These are phyloP conservation scores for Cytospora schulzeri DNA, from an alignment of 2,329 filamentous ascomycete species.

Conservation along the genomic window DNA sequence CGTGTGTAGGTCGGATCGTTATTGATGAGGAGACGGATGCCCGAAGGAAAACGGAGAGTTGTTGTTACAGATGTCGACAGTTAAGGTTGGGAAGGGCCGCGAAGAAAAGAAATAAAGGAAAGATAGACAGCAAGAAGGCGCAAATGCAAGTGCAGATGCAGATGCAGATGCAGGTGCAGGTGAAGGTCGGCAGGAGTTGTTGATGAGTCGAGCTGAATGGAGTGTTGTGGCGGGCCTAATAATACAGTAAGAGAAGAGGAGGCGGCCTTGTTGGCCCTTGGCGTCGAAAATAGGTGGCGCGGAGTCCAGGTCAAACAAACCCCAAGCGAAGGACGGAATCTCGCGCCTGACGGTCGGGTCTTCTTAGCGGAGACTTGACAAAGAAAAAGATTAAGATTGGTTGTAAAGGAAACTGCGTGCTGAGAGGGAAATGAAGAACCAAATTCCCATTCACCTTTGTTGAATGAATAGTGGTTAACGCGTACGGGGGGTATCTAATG, in stretches of 20 bases:
- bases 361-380: slow-evolving; percentile 14
- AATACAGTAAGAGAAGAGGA: neutral
- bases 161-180: neutral
- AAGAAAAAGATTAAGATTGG: neutral
- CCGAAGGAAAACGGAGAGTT: neutral
- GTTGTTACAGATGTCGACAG: neutral
- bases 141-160: too few relatives aligned
- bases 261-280: neutral
- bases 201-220: neutral
- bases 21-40: neutral
- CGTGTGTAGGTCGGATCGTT: neutral
- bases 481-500: slow-evolving; percentile 3
- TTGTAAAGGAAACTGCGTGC: neutral
- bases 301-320: neutral
- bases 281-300: neutral
- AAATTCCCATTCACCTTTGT: neutral
- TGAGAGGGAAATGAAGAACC: neutral
- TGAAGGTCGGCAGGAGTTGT: neutral
- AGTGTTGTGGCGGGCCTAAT: neutral
- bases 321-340: slow-evolving; percentile 20
- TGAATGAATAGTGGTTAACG: neutral
- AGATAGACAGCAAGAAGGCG: neutral
- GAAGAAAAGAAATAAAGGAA: neutral
- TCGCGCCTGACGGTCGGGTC: slow-evolving; percentile 18
- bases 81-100: neutral